These are phyloP conservation scores for Fistulinella prunicolor DNA, from an alignment of 768 basidiomycete species.

Conservation along the genomic window DNA sequence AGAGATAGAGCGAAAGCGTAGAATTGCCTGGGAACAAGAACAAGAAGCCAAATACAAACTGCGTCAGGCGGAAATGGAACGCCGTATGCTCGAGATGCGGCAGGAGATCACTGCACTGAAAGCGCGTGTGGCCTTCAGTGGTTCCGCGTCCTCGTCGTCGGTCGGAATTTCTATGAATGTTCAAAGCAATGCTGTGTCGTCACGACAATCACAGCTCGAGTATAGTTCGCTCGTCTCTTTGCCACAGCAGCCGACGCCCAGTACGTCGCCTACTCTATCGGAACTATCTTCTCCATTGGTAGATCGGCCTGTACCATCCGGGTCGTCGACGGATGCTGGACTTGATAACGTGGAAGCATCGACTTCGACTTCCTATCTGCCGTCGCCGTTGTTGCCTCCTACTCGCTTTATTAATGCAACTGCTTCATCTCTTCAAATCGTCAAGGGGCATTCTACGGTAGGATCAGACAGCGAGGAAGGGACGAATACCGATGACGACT, in stretches of 20 bases:
- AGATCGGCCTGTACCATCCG: conserved; percentile 13
- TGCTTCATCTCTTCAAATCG: conserved; percentile 8
- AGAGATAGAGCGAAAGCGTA: conserved; percentile 56
- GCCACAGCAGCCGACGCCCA: conserved; percentile 31
- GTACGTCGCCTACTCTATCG: conserved; percentile 28
- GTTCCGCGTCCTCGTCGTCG: conserved; percentile 7
- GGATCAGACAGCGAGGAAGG: conserved; percentile 39
- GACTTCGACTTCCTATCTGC: too few relatives aligned
- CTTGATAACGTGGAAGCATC: too few relatives aligned
- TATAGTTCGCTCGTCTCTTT: conserved; percentile 2
- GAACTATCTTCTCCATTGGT: conserved; percentile 23
- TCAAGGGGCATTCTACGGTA: conserved; percentile 32
- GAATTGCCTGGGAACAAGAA: conserved; percentile 66
- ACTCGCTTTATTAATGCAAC: conserved; percentile 22
- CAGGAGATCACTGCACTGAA: conserved; percentile 49
- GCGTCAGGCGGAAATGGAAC: conserved; percentile 58
- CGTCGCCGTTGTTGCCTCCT: conserved; percentile 17
- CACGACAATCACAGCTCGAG: conserved; percentile 9
- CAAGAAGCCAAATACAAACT: conserved; percentile 59
- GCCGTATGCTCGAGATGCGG: conserved; percentile 51
- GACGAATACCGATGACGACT: conserved; percentile 34
- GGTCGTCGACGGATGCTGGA: too few relatives aligned
- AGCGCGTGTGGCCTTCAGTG: conserved; percentile 34
- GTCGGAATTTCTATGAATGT: not conserved
- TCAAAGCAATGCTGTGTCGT: conserved; percentile 3